Evolutionary conservation across 2,329 filamentous ascomycete genomes (phyloP).

Genomic region (Fusarium sp.): DNA sequence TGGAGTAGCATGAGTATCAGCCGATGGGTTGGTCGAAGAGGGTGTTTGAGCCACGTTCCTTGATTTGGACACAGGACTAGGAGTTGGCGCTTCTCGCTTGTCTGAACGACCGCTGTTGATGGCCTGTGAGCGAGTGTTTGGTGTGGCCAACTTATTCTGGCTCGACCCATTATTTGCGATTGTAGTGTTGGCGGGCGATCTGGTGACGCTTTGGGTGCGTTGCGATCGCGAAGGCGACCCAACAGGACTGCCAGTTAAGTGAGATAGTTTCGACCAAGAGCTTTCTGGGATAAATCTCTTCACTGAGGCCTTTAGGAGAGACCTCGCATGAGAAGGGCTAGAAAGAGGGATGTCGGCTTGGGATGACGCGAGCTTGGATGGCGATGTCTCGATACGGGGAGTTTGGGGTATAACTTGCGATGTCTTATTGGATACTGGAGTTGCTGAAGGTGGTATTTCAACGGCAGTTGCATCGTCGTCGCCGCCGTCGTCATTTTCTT

Average conservation of each 20-base stretch:
- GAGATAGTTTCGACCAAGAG: constrained; percentile 45
- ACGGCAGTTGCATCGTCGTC: background rate
- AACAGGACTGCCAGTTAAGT: constrained; percentile 16
- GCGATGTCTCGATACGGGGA: background rate
- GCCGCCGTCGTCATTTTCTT: background rate
- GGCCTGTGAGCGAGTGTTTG: background rate
- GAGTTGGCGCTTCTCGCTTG: background rate
- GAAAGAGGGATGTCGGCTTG: background rate
- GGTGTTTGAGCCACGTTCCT: background rate
- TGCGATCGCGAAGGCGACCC: constrained; percentile 3
- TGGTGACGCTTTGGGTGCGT: background rate
- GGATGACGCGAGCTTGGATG: background rate
- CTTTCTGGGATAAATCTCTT: constrained; percentile 45
- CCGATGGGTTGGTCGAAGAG: constrained; percentile 2
- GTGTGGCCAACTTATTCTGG: background rate
- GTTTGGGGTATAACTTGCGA: background rate
- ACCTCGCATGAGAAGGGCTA: constrained; percentile 22
- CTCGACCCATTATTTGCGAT: background rate
- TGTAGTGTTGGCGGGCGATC: background rate
- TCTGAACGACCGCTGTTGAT: background rate
- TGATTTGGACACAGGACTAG: background rate
- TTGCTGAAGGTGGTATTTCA: background rate
- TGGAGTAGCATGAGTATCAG: background rate
- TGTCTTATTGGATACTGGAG: constrained; percentile 7
- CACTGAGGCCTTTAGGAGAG: constrained; percentile 44